A percentile compares a stretch with the other conserved stretches of the same genome.
These are phyloP conservation scores for Rachicladosporium sp. DNA, from an alignment of 2,329 filamentous ascomycete genomes.

Conservation along the genomic window DNA sequence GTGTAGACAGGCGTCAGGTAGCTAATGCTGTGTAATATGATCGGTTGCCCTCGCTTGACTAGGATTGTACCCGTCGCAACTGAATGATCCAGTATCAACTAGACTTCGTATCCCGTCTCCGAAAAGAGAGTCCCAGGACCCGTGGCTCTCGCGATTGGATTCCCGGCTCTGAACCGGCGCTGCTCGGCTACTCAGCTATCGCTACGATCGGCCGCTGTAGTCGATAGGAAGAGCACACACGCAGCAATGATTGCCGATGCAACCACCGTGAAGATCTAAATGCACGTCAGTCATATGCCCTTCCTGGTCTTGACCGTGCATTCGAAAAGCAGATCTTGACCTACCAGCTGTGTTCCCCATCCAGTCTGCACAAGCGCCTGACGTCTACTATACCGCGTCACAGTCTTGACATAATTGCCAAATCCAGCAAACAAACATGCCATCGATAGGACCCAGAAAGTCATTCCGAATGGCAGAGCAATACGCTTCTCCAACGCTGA, in stretches of 20 bases:
- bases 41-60: too few species aligned
- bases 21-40: too few species aligned
- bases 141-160: too few species aligned
- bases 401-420: conserved; percentile 72
- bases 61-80: too few species aligned
- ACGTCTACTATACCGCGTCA: conserved; percentile 68
- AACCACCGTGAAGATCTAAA: conserved; percentile 49
- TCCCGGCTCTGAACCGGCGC: too few species aligned
- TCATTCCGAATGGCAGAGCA: conserved; percentile 68
- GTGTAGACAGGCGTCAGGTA: too few species aligned
- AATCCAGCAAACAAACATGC: conserved; percentile 66
- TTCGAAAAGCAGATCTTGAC: conserved; percentile 7
- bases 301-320: conserved; percentile 3
- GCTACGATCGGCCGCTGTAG: conserved; percentile 17
- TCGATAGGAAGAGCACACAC: conserved; percentile 49
- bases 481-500: conserved; percentile 59
- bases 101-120: too few species aligned
- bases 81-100: too few species aligned
- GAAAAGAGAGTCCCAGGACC: too few species aligned
- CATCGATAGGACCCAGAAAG: conserved; percentile 77
- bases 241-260: conserved; percentile 52
- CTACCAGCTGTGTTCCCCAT: conserved; percentile 77
- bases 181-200: too few species aligned
- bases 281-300: neutral
- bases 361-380: conserved; percentile 82